Evolutionary conservation across 352 stramenopile genomes (phyloP).

Genomic region (Phytophthora ohioensis): DNA sequence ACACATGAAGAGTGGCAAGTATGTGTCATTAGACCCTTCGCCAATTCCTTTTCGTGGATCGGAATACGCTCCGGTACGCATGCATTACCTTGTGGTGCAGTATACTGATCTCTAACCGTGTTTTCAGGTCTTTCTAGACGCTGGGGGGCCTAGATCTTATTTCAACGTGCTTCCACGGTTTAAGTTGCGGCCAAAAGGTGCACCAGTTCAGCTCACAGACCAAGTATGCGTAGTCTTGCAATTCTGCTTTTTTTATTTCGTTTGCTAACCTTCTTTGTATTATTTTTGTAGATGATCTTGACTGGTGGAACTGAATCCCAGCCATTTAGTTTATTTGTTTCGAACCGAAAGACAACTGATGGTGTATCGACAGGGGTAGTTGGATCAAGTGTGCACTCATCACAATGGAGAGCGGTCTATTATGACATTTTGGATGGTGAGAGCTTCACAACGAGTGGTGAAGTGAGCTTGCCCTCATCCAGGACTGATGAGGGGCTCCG

Average conservation of each 20-base stretch:
- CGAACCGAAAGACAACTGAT: constrained; percentile 53
- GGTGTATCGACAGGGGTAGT: constrained; percentile 49
- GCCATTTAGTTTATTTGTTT: constrained; percentile 71
- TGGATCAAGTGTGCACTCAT: constrained; percentile 64
- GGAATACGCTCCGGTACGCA: constrained; percentile 59
- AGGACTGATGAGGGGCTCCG: constrained; percentile 43
- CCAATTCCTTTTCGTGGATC: constrained; percentile 59
- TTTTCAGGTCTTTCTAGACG: constrained; percentile 59
- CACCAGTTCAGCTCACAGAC: constrained; percentile 71
- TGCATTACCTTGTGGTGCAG: background rate
- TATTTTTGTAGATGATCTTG: constrained; percentile 53
- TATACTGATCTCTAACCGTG: constrained; percentile 27
- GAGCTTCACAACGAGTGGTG: constrained; percentile 5
- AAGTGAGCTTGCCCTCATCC: constrained; percentile 4
- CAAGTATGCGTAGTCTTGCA: constrained; percentile 43
- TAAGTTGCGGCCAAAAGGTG: constrained; percentile 71
- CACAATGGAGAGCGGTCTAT: constrained; percentile 62
- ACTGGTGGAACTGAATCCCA: constrained; percentile 56
- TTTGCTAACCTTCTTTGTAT: constrained; percentile 1
- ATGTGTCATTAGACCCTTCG: constrained; percentile 57
- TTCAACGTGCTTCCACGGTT: constrained; percentile 68
- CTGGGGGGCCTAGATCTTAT: constrained; percentile 53
- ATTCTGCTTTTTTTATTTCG: background rate
- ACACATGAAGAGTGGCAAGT: constrained; percentile 70
- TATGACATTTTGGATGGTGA: constrained; percentile 55